phyloP scores from a whole-genome alignment of 495 filamentous ascomycete species.

The Friedmanniomyces simplex region DNA sequence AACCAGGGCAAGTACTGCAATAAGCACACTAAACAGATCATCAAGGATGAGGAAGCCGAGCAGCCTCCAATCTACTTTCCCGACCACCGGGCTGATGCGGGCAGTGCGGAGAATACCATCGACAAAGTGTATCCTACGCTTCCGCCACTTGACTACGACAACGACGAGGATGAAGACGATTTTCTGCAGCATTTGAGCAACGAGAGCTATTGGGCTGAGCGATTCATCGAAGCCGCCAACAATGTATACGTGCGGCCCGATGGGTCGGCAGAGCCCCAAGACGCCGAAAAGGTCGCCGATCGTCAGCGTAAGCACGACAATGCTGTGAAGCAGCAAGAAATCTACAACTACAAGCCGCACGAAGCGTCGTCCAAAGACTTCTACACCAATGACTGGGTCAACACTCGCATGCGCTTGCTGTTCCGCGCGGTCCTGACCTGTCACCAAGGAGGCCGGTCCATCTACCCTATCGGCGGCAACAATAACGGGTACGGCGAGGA shows the following conservation, averaged over 20 bases:
- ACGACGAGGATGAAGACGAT: slow-evolving; percentile 1
- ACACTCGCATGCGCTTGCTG: not conserved
- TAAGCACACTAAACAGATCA: not conserved
- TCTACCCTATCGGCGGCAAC: slow-evolving; percentile 3
- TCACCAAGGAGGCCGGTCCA: slow-evolving; percentile 1
- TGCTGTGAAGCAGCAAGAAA: not conserved
- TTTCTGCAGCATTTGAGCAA: not conserved
- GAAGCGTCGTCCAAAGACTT: not conserved
- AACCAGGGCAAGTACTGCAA: slow-evolving; percentile 2
- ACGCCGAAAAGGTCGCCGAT: not conserved
- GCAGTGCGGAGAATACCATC: not conserved
- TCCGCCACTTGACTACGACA: not conserved
- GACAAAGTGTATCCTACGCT: not conserved
- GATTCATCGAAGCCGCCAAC: slow-evolving; percentile 2
- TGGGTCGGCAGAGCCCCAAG: not conserved
- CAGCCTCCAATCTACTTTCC: not conserved
- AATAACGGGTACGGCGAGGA: slow-evolving; percentile 11
- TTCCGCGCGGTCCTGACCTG: not conserved
- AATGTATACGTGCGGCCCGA: not conserved
- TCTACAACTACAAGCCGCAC: slow-evolving; percentile 4
- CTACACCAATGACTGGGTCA: slow-evolving; percentile 4
- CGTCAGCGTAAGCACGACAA: not conserved
- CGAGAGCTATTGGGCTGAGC: not conserved
- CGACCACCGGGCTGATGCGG: not conserved
- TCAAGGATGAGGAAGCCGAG: not conserved